Base-by-base conservation (phyloP, 148 eudicot species). In the Gaultheria prostrata region DNA sequence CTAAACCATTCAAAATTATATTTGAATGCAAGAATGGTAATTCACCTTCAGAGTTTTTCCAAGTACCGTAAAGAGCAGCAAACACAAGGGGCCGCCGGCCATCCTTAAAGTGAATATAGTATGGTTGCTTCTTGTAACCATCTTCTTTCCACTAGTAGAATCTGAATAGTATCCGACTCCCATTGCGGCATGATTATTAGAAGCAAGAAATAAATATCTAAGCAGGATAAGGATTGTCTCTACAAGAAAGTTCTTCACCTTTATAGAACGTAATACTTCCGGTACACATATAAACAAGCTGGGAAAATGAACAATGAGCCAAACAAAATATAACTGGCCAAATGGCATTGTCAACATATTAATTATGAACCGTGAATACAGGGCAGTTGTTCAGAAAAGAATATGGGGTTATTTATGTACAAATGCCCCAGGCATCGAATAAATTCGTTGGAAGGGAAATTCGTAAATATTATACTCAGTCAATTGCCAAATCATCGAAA, bases 81-180 rank as follows among this genome's bases (percentile, higher is more conserved):
- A 97, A 93, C 45, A 97, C 93, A 85, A 97, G 88, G 51, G 98
- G n/a, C n/a, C n/a, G 98, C 13, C 90, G 95, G 4, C 86, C 96
- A 89, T 97, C 96, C 91, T 89, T 89, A 28, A 93, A 89, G 90
- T 93, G 94, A 56, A 97, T 90, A 84, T 97, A 95, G 86, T 93
- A 97, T 33, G 99, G 99, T 87, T 97, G 99, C 92, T 92, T 94
- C 79, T 85, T 90, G 33, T 93, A 89, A 49, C 97, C 92, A 83
- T 95, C 97, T 85, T 93, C 94, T 85, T 97, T 94, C 99, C 99
- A 96, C 84, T 96, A 98, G 84, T 96, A 96, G 86, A 96, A 96
- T 86, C 99, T 96, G 85, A 43, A 72, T 6, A 82, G 30, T 43
- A 76, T 48, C 32, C 24, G 6, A 82, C 30, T 48, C n/a, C n/a